Base-by-base conservation (phyloP, 2,329 filamentous ascomycete species). In the Paramyrothecium roridum region DNA sequence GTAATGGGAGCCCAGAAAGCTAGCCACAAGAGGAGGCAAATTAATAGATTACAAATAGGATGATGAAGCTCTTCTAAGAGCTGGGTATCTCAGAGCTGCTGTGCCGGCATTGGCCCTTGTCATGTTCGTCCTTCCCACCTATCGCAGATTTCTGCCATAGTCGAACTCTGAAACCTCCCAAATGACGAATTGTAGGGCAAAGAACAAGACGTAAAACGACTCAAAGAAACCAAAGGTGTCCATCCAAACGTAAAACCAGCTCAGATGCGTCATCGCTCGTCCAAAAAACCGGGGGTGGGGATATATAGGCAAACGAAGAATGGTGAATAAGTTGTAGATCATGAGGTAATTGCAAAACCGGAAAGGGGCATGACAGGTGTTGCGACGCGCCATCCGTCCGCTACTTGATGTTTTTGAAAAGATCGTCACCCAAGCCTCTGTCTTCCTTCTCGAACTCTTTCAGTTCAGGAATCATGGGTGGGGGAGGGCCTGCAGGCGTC, bases 381-480 rank as follows among this genome's bases (percentile, higher is more conserved):
- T n/a, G 45, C 46, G 46, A 26, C 37, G 20, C 49, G 30, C 19
- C 34, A 19, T 45, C 46, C 30, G 71, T 75, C 83, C 64, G 82
- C 71, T 75, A 84, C 65, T 82, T 82, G 67, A 86, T 85, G 59
- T 80, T 76, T 65, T 83, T 84, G 68, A 86, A 85, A 34, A 86
- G 70, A 58, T 85, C 81, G 56, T 71, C 69, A 52, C 80, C 80
- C 33, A 82, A 70, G 54, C 71, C 72, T 47, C 72, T 75, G 8
- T 76, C 73, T 46, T 81, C 74, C 54, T 78, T 76, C 62, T 82
- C 76, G 54, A 84, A 72, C 50, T 79, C 75, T 62, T 70, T 75
- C 51, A 85, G 72, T 65, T 85, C 82, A 20, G 83, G 83, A 52
- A 86, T 85, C 80, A 80, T 84, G 22, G 83, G 83, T 40, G 83